These are phyloP conservation scores for Emergomyces africanus DNA, from an alignment of 2,329 filamentous ascomycete species.

Conservation along the genomic window DNA sequence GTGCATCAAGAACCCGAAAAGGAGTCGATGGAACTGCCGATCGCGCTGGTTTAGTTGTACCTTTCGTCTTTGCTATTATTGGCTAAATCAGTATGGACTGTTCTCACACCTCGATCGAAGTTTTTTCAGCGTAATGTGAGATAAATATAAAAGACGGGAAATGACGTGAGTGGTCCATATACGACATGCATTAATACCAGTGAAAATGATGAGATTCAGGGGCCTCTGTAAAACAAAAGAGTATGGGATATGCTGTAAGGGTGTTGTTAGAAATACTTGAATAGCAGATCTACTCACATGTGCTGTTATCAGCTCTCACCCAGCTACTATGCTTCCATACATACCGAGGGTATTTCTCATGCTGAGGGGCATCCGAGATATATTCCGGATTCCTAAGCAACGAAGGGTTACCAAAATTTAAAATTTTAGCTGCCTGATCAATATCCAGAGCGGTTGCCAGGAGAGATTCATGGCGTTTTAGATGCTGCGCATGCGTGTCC, in stretches of 20 bases:
- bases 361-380: neutral
- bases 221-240: neutral
- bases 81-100: constrained; percentile 7
- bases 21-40: constrained; percentile 55
- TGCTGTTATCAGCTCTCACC: constrained; percentile 19
- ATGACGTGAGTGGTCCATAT: neutral
- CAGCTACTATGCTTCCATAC: neutral
- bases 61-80: constrained; percentile 15
- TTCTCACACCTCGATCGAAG: neutral
- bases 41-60: constrained; percentile 11
- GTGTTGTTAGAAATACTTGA: neutral
- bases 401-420: constrained; percentile 39
- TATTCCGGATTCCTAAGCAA: neutral
- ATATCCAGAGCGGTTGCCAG: constrained; percentile 73
- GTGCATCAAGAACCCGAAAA: constrained; percentile 82
- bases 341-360: neutral
- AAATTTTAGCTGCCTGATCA: constrained; percentile 53
- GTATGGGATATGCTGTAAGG: neutral
- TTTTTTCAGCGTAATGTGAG: neutral
- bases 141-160: neutral
- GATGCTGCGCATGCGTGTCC: constrained; percentile 44
- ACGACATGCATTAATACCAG: neutral
- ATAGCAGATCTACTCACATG: constrained; percentile 20
- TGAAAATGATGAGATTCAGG: neutral
- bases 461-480: constrained; percentile 57